Conservation (phyloP, 148 eudicot species). For the Rhododendron vialii region DNA sequence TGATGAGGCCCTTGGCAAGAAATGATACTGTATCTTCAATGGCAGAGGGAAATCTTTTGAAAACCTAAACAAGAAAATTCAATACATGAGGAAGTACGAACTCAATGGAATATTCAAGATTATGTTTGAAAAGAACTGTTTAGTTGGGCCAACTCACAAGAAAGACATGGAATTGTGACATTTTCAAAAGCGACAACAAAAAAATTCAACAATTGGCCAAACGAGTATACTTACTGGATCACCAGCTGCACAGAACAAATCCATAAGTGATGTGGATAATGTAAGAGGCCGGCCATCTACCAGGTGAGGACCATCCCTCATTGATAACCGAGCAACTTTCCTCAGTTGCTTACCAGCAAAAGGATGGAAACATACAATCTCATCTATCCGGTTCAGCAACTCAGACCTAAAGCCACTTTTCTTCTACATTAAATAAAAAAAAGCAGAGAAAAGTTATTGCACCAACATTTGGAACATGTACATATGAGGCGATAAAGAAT, state of each 20-base stretch:
- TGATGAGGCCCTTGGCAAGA: background rate
- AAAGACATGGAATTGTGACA: background rate
- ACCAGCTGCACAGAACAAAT: background rate
- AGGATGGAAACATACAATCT: background rate
- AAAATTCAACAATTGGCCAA: background rate
- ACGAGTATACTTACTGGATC: background rate
- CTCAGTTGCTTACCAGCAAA: background rate
- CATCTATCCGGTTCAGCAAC: constrained; percentile 8
- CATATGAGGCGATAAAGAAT: background rate
- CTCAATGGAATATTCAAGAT: background rate
- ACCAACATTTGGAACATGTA: background rate
- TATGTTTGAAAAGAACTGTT: background rate
- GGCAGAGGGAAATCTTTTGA: background rate
- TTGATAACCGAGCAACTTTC: background rate
- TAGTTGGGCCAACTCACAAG: background rate
- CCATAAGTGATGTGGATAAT: background rate
- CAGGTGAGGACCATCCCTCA: background rate
- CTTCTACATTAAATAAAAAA: background rate
- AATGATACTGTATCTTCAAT: background rate
- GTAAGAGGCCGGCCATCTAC: background rate
- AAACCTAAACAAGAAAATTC: background rate
- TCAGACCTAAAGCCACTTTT: background rate
- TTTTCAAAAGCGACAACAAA: too few relatives aligned
- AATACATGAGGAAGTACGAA: background rate
- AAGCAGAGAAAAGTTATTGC: too few relatives aligned